Percentiles rank a stretch among this genome's conserved stretches.
phyloP scores from a whole-genome alignment of 176 grass and related monocot species.

The Areca catechu region DNA sequence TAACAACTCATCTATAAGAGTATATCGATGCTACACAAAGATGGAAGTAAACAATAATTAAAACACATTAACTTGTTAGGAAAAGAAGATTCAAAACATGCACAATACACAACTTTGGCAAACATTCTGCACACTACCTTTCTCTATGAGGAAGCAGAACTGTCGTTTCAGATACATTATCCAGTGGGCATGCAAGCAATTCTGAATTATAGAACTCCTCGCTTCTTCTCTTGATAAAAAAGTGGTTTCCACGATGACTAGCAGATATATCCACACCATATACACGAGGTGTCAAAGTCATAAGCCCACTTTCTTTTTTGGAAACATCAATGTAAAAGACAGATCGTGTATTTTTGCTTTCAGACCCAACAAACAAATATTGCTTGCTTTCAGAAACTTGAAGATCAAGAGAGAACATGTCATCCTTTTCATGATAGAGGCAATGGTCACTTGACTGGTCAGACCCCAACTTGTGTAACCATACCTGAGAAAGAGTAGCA shows the following conservation, averaged over 20 bases:
- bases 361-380: constrained; percentile 82
- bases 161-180: constrained; percentile 64
- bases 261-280: constrained; percentile 77
- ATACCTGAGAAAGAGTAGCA: constrained; percentile 45
- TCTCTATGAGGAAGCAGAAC: constrained; percentile 87
- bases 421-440: constrained; percentile 80
- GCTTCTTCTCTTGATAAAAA: constrained; percentile 79
- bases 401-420: constrained; percentile 66
- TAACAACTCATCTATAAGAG: too few species aligned
- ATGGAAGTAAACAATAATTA: too few species aligned
- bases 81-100: too few species aligned
- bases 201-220: constrained; percentile 88
- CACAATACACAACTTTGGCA: neutral
- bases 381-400: constrained; percentile 76
- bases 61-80: too few species aligned
- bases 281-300: constrained; percentile 52
- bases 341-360: constrained; percentile 78
- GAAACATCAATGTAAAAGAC: constrained; percentile 59
- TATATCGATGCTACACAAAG: too few species aligned
- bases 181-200: constrained; percentile 64
- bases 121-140: constrained; percentile 36
- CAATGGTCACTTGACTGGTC: constrained; percentile 69
- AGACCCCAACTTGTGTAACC: constrained; percentile 60
- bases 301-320: constrained; percentile 49
- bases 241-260: constrained; percentile 72